Conservation (phyloP, 495 filamentous ascomycete genomes). For the Annulohypoxylon maeteangense region DNA sequence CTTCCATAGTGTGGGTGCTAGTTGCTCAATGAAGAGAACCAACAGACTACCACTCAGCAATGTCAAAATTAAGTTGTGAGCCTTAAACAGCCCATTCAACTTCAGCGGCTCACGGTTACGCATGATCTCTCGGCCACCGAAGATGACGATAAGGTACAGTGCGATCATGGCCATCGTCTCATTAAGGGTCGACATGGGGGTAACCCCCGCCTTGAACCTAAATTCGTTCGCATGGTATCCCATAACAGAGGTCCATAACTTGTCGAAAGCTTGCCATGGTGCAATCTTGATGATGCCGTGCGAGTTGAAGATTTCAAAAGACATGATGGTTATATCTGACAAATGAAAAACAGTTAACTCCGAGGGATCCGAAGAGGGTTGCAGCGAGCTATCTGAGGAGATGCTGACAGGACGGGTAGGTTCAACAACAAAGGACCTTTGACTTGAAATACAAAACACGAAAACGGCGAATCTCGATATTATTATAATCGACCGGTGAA, state of each 20-base stretch:
- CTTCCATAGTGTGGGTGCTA: constrained; percentile 71
- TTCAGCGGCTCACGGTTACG: constrained; percentile 73
- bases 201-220: constrained; percentile 68
- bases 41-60: constrained; percentile 72
- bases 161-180: constrained; percentile 69
- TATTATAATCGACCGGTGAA: constrained; percentile 32
- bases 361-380: neutral
- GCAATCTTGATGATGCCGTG: constrained; percentile 71
- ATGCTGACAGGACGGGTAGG: neutral
- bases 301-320: constrained; percentile 27
- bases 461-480: constrained; percentile 24
- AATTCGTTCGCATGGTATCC: constrained; percentile 79
- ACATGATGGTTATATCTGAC: constrained; percentile 33
- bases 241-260: constrained; percentile 73
- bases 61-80: constrained; percentile 83
- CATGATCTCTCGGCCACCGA: constrained; percentile 79
- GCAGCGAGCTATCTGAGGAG: neutral
- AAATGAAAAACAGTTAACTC: constrained; percentile 7
- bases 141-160: constrained; percentile 76
- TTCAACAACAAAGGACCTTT: neutral
- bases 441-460: neutral
- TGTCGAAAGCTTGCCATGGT: constrained; percentile 93
- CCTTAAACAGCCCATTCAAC: constrained; percentile 73
- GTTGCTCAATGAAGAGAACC: constrained; percentile 76
- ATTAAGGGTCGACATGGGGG: constrained; percentile 75